A percentile compares a stretch with the other conserved stretches of the same genome.
phyloP scores from a whole-genome alignment of 2,329 filamentous ascomycete species.

The Colletotrichum viniferum region DNA sequence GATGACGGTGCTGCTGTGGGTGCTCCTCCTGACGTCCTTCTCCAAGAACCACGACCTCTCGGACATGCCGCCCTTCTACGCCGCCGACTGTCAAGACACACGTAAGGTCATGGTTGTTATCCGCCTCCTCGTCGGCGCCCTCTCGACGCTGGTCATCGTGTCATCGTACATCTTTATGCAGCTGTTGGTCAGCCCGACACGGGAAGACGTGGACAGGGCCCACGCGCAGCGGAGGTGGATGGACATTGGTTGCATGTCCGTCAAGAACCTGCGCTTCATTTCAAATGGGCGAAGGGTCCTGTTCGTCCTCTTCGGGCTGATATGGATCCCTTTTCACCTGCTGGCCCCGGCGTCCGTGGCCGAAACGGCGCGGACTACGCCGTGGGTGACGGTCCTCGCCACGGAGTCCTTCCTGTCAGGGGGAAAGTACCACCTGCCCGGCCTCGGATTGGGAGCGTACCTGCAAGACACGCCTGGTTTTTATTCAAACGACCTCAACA shows the following conservation, averaged over 20 bases:
- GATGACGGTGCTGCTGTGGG: not conserved
- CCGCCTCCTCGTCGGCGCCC: constrained; percentile 48
- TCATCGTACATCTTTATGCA: constrained; percentile 26
- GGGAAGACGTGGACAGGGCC: constrained; percentile 38
- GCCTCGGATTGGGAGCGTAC: not conserved
- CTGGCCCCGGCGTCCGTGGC: constrained; percentile 26
- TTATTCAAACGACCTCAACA: not conserved
- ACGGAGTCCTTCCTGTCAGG: constrained; percentile 16
- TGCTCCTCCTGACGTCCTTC: not conserved
- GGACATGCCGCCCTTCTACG: not conserved
- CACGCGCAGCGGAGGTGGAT: constrained; percentile 46
- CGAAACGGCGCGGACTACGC: not conserved
- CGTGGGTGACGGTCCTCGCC: not conserved
- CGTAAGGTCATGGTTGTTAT: not conserved
- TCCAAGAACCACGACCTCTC: not conserved
- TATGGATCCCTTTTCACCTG: constrained; percentile 30
- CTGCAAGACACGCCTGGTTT: not conserved
- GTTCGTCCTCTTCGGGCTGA: constrained; percentile 26
- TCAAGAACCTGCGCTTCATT: constrained; percentile 36
- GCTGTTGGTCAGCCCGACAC: constrained; percentile 17
- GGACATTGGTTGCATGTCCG: constrained; percentile 47
- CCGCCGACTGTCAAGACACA: not conserved
- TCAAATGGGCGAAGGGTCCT: constrained; percentile 14
- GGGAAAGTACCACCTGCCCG: constrained; percentile 8
- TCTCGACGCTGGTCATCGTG: not conserved